These are phyloP conservation scores for Epicoccum nigrum DNA, from an alignment of 2,329 filamentous ascomycete species.

Conservation along the genomic window DNA sequence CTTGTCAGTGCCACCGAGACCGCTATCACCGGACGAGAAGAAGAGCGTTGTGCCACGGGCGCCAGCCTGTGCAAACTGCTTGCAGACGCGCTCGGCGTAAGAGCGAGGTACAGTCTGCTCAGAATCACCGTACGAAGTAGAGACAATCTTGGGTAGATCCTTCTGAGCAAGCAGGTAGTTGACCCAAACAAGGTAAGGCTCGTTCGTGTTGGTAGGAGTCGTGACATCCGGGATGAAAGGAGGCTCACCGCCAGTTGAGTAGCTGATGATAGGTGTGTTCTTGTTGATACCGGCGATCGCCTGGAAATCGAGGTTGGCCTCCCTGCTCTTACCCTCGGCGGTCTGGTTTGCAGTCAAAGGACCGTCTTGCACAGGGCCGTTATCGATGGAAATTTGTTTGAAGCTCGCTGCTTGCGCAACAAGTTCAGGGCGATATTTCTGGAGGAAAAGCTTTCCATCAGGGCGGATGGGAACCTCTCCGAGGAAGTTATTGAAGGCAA, in stretches of 20 bases:
- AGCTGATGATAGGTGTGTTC: constrained; percentile 62
- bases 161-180: constrained; percentile 62
- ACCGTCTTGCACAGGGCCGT: constrained; percentile 57
- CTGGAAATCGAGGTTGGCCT: constrained; percentile 70
- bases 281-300: constrained; percentile 63
- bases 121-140: constrained; percentile 70
- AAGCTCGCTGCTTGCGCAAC: constrained; percentile 60
- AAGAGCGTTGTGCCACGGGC: constrained; percentile 70
- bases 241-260: constrained; percentile 64
- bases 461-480: constrained; percentile 58
- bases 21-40: constrained; percentile 67
- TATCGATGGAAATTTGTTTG: constrained; percentile 62
- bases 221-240: constrained; percentile 58
- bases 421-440: constrained; percentile 59
- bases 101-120: constrained; percentile 67
- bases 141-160: constrained; percentile 67
- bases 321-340: constrained; percentile 49
- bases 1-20: constrained; percentile 58
- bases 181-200: constrained; percentile 71
- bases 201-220: constrained; percentile 63
- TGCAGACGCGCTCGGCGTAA: constrained; percentile 68
- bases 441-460: constrained; percentile 64
- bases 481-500: constrained; percentile 58
- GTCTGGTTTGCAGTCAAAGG: constrained; percentile 44
- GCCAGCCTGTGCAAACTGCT: constrained; percentile 69